Conservation (phyloP, 2,329 filamentous ascomycete genomes). For the Colletotrichum higginsianum region DNA sequence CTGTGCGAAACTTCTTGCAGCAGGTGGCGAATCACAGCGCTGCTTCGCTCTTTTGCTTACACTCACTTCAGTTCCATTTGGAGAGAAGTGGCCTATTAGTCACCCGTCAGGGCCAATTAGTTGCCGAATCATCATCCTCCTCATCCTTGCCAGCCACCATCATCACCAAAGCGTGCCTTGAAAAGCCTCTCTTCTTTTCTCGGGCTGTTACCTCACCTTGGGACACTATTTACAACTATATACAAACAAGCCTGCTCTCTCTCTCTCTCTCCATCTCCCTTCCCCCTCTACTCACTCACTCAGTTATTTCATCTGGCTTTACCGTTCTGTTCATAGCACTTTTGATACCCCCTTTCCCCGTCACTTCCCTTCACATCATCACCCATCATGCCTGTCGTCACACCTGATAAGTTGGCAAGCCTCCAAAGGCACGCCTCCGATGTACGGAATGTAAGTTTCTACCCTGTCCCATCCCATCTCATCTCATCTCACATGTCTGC, state of each 20-base stretch:
- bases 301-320: constrained; percentile 19
- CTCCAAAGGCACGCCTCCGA: constrained; percentile 90
- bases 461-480: too few species aligned
- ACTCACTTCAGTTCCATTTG: not conserved
- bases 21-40: constrained; percentile 29
- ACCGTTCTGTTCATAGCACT: constrained; percentile 37
- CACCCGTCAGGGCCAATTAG: constrained; percentile 25
- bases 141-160: not conserved
- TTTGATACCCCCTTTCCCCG: constrained; percentile 35
- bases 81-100: constrained; percentile 31
- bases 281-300: not conserved
- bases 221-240: not conserved
- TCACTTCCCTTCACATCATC: not conserved
- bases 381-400: constrained; percentile 86
- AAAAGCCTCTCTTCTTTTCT: not conserved
- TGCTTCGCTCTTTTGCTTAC: constrained; percentile 7
- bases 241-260: constrained; percentile 1
- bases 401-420: constrained; percentile 88
- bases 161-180: constrained; percentile 1
- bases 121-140: constrained; percentile 28
- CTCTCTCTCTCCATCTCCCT: constrained; percentile 24
- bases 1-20: constrained; percentile 5
- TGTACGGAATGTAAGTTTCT: constrained; percentile 85
- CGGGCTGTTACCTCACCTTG: not conserved
- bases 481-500: constrained; percentile 39